Percentiles rank a stretch among this genome's conserved stretches.
These are phyloP conservation scores for Bothriochloa decipiens DNA, from an alignment of 176 grass and related monocot genomes.

Conservation along the genomic window DNA sequence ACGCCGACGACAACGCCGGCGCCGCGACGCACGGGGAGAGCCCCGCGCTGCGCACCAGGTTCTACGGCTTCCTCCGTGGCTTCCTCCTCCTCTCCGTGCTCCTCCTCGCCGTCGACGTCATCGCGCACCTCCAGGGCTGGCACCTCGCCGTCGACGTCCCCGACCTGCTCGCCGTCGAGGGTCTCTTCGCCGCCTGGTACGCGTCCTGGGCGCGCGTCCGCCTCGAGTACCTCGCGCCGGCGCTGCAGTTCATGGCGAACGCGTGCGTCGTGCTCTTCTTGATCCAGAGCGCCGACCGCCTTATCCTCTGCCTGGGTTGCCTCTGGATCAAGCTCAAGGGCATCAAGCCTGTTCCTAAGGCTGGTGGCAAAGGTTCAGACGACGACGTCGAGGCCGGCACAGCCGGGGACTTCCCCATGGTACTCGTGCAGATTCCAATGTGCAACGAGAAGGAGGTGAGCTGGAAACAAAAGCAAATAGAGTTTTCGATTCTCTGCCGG, in stretches of 20 bases:
- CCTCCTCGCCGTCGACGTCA: slow-evolving; percentile 69
- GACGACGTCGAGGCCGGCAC: slow-evolving; percentile 51
- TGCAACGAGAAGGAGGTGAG: slow-evolving; percentile 96
- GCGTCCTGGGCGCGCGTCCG: slow-evolving; percentile 68
- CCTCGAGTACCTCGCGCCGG: slow-evolving; percentile 64
- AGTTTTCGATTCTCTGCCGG: slow-evolving; percentile 8
- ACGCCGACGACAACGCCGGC: slow-evolving; percentile 29
- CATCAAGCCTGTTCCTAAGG: slow-evolving; percentile 57
- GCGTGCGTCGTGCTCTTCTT: slow-evolving; percentile 86
- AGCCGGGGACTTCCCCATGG: slow-evolving; percentile 68
- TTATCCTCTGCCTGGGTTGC: slow-evolving; percentile 81
- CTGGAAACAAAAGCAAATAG: slow-evolving; percentile 12
- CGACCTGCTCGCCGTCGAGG: slow-evolving; percentile 56
- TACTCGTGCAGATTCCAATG: slow-evolving; percentile 97
- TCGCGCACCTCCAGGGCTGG: slow-evolving; percentile 76
- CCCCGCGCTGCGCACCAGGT: slow-evolving; percentile 47
- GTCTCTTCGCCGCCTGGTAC: slow-evolving; percentile 60
- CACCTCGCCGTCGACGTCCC: slow-evolving; percentile 62
- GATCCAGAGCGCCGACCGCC: slow-evolving; percentile 75
- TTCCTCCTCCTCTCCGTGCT: slow-evolving; percentile 67
- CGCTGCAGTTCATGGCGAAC: slow-evolving; percentile 69
- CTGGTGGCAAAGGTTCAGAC: slow-evolving; percentile 29
- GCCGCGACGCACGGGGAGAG: slow-evolving; percentile 39
- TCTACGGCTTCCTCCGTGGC: slow-evolving; percentile 58
- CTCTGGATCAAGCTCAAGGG: slow-evolving; percentile 85